Base-by-base conservation (phyloP, 1,284 basidiomycete genomes). In the Pseudozyma thailandica region DNA sequence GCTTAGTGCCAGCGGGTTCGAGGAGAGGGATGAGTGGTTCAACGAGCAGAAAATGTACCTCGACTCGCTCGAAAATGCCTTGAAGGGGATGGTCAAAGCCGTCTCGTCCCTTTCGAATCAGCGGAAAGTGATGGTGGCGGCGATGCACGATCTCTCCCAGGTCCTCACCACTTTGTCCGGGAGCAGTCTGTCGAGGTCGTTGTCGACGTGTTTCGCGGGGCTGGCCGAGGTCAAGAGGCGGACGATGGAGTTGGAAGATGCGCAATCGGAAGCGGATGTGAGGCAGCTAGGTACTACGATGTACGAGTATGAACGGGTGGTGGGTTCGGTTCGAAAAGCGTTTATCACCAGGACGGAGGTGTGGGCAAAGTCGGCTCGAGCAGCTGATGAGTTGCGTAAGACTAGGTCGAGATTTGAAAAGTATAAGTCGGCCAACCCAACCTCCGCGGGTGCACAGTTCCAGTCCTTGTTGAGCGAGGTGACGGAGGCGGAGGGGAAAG, bases 1-100 rank as follows among this genome's bases (percentile, higher is more conserved):
- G 15, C 38, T 69, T 16, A 66, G 62, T 12, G 93, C 92, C 1
- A 89, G 91, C 8, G 88, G 91, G 54, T 99, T 95, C 82, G 87
- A 92, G 72, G 95, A 99, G 84, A 91, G 89, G 15, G 95, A 98
- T 79, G 94, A 97, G 88, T 98, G 94, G 93, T 98, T 98, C 77
- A 92, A 96, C 77, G 88, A 89, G 69, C 91, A 94, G 81, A 92
- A 90, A 62, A 83, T 86, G 0, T 94, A 93, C 80, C 87, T 99
- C 20, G 94, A 97, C 75, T 89, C 89, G 48, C 87, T 98, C 12
- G 96, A 99, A 84, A 88, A 88, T 0, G 93, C 96, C 75, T 86
- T 98, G 26, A 91, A 91, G 43, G 88, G 89, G 2, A 86, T 98
- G 6, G 90, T 92, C 54, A 94, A 91, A 83, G 88, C 92, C 0